Base-by-base conservation (phyloP, 768 basidiomycete species). In the Cyathus striatus region DNA sequence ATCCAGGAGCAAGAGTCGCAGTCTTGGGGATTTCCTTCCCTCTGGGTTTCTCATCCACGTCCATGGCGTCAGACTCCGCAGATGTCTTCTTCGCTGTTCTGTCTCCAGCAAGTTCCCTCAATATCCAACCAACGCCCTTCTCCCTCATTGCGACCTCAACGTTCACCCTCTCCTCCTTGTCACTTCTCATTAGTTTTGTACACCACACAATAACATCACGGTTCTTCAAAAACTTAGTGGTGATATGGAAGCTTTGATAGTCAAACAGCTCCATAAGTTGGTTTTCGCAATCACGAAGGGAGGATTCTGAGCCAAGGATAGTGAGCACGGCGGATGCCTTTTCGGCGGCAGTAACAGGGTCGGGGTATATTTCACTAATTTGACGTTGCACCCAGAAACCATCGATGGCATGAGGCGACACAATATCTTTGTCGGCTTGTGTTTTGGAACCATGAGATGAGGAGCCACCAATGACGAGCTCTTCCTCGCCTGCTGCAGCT, bases 361-460 rank as follows among this genome's bases (percentile, higher is more conserved):
- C 96, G 4, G 94, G 78, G 56, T 96, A 97, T 12, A 92, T 75
- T 57, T 90, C 83, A 0, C 89, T 80, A 40, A 98, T 83, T 46
- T 95, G 87, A 1, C 94, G 85, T 57, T 99, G 96, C 0, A 99
- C 90, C 94, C 94, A 99, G 80, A 98, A 98, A 21, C 81, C 95
- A 60, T 99, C 95, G 55, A 99, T 83, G 40, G 83, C 76, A 48
- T 96, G 91, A 0, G 93, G 92, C 0, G 91, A 84, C 30, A 98
- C 84, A 41, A 81, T 68, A 52, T 90, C 89, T 52, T 83, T 82
- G 63, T 89, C 83, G 35, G 68, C 70, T 54, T 81, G 81, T 42
- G 71, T 58, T 48, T 74, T 73, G 41, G 73, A 74, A 17, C 68
- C 62, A 23, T 65, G 61, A 12, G 80, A 72, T 0, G 79, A 69